phyloP scores from a whole-genome alignment of 2,329 filamentous ascomycete species.

The Neonectria hederae region DNA sequence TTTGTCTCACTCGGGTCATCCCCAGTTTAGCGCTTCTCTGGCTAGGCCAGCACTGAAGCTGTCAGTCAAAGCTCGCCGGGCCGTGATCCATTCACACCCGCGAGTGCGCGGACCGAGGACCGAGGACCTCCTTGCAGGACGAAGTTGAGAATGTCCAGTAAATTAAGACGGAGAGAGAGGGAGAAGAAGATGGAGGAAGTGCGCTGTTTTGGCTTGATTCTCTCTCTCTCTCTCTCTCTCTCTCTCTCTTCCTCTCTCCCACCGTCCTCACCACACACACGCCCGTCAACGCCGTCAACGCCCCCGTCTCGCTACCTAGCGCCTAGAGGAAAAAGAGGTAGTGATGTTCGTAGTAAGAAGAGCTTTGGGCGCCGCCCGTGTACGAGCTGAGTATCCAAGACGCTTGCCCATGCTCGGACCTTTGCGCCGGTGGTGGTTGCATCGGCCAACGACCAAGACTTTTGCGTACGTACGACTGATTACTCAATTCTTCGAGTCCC shows the following conservation, averaged over 20 bases:
- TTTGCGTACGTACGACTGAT: no score
- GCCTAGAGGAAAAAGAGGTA: background rate
- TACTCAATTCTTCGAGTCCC: no score
- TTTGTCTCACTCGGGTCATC: constrained; percentile 2
- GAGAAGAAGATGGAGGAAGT: background rate
- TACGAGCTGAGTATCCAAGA: background rate
- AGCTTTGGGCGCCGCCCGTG: background rate
- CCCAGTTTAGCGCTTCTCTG: constrained; percentile 11
- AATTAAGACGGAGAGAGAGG: background rate
- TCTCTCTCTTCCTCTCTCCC: background rate
- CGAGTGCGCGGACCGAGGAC: background rate
- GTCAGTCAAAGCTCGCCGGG: background rate
- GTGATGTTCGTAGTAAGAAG: background rate
- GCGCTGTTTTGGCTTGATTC: constrained; percentile 1
- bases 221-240: background rate
- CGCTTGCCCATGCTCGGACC: constrained; percentile 15
- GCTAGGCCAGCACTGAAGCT: background rate
- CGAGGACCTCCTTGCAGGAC: background rate
- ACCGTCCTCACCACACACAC: constrained; percentile 12
- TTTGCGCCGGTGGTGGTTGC: background rate
- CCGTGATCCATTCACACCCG: constrained; percentile 10
- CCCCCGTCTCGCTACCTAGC: background rate
- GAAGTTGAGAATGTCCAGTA: background rate
- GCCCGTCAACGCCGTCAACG: no score
- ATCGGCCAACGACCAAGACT: no score